phyloP scores from a whole-genome alignment of 768 basidiomycete genomes.

The Calocera cornea region DNA sequence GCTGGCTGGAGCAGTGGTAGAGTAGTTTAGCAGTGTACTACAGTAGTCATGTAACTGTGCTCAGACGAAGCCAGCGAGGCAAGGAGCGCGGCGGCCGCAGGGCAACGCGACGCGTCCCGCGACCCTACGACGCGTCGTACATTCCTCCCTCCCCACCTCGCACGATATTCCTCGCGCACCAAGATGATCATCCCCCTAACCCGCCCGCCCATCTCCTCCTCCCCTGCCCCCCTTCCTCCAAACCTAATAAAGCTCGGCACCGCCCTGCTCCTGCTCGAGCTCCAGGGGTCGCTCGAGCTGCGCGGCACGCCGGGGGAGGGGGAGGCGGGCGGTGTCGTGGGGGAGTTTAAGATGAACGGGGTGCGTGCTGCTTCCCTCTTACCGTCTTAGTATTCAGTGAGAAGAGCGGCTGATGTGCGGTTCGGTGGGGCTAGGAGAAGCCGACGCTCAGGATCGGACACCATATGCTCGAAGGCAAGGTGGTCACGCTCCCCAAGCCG shows the following conservation, averaged over 20 bases:
- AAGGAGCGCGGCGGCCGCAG: too few species aligned
- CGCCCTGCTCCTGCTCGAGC: conserved; percentile 71
- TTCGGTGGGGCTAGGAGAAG: conserved; percentile 38
- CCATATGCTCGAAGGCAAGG: conserved; percentile 80
- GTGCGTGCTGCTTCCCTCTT: conserved; percentile 10
- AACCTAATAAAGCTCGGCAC: conserved; percentile 59
- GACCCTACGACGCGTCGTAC: too few species aligned
- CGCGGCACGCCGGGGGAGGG: conserved; percentile 33
- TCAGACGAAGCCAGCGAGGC: too few species aligned
- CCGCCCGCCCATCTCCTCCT: conserved; percentile 21
- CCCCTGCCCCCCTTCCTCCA: conserved; percentile 41
- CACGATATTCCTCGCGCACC: background rate
- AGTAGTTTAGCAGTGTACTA: too few species aligned
- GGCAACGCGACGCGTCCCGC: too few species aligned
- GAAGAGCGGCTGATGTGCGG: too few species aligned
- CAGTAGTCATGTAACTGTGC: too few species aligned
- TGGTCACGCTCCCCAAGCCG: conserved; percentile 62
- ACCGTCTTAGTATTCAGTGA: too few species aligned
- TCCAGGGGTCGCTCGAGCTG: conserved; percentile 68
- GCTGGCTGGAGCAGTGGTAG: too few species aligned
- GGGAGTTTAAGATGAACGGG: conserved; percentile 55
- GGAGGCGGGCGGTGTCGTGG: conserved; percentile 59
- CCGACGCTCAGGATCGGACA: conserved; percentile 74
- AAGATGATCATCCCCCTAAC: conserved; percentile 58
- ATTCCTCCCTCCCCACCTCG: background rate